Conservation (phyloP, 2,329 filamentous ascomycete species). For the Escovopsis sp. region DNA sequence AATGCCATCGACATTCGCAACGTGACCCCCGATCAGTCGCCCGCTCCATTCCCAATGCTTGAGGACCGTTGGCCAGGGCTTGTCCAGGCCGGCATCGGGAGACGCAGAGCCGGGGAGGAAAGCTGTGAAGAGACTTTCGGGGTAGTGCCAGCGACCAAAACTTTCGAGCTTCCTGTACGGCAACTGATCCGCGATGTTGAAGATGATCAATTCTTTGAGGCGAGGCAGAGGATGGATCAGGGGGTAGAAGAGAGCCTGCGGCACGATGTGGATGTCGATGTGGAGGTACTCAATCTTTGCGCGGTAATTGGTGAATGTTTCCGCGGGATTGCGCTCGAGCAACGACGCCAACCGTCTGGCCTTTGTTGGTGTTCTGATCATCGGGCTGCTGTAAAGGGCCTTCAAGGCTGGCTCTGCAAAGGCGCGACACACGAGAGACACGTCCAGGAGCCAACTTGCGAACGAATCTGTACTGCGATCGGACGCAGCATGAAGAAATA, state of each 20-base stretch:
- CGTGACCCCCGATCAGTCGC: slow-evolving; percentile 30
- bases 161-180: slow-evolving; percentile 45
- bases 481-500: slow-evolving; percentile 54
- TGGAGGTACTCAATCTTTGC: slow-evolving; percentile 56
- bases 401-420: slow-evolving; percentile 61
- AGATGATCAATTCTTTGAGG: slow-evolving; percentile 55
- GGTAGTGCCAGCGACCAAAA: slow-evolving; percentile 54
- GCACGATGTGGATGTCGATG: slow-evolving; percentile 52
- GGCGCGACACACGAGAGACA: slow-evolving; percentile 44
- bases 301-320: slow-evolving; percentile 46
- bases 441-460: slow-evolving; percentile 48
- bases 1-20: slow-evolving; percentile 33
- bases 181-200: slow-evolving; percentile 51
- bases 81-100: slow-evolving; percentile 17
- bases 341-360: slow-evolving; percentile 31
- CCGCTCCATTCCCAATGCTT: slow-evolving; percentile 48
- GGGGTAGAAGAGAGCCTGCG: slow-evolving; percentile 24
- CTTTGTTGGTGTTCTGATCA: slow-evolving; percentile 35
- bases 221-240: slow-evolving; percentile 51
- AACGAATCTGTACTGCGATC: slow-evolving; percentile 24
- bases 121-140: slow-evolving; percentile 46
- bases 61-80: slow-evolving; percentile 21
- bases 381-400: slow-evolving; percentile 55
- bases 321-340: slow-evolving; percentile 36
- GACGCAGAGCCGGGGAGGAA: slow-evolving; percentile 36